These are phyloP conservation scores for Xylaria venustula DNA, from an alignment of 495 filamentous ascomycete species.

Conservation along the genomic window DNA sequence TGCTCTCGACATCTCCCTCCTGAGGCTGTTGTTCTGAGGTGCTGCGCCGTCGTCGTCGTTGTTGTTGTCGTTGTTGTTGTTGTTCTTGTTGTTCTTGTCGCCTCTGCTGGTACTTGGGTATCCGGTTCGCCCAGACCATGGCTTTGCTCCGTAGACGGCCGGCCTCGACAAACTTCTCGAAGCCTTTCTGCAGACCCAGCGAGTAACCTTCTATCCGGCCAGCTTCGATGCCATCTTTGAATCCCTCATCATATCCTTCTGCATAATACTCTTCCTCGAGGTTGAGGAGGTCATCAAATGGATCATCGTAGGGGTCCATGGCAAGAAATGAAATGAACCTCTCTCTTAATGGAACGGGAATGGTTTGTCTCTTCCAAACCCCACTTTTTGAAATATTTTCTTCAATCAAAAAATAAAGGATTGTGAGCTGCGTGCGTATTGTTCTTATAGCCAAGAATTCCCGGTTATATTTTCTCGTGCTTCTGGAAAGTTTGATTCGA, in stretches of 20 bases:
- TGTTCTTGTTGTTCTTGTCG: slow-evolving; percentile 10
- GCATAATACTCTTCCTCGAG: slow-evolving; percentile 84
- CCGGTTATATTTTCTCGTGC: no score
- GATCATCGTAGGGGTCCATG: slow-evolving; percentile 37
- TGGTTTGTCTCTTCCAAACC: background rate
- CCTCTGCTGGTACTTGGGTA: slow-evolving; percentile 22
- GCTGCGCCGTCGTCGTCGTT: slow-evolving; percentile 14
- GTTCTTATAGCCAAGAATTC: no score
- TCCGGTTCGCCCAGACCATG: slow-evolving; percentile 67
- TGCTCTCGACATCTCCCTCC: slow-evolving; percentile 15
- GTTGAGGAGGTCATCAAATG: slow-evolving; percentile 70
- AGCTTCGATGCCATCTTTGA: slow-evolving; percentile 71
- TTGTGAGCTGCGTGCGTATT: no score
- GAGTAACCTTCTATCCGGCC: slow-evolving; percentile 84
- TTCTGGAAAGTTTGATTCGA: no score
- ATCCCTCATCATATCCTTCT: slow-evolving; percentile 75
- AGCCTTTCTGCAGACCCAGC: slow-evolving; percentile 90
- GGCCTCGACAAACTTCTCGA: slow-evolving; percentile 81
- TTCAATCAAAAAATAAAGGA: no score
- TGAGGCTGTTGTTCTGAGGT: background rate
- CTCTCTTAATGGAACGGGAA: background rate
- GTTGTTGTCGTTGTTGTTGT: no score
- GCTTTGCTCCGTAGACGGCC: slow-evolving; percentile 80
- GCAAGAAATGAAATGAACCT: background rate
- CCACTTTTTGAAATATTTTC: no score